Base-by-base conservation (phyloP, 345 rosid species). In the Eucalyptus leucophloia region DNA sequence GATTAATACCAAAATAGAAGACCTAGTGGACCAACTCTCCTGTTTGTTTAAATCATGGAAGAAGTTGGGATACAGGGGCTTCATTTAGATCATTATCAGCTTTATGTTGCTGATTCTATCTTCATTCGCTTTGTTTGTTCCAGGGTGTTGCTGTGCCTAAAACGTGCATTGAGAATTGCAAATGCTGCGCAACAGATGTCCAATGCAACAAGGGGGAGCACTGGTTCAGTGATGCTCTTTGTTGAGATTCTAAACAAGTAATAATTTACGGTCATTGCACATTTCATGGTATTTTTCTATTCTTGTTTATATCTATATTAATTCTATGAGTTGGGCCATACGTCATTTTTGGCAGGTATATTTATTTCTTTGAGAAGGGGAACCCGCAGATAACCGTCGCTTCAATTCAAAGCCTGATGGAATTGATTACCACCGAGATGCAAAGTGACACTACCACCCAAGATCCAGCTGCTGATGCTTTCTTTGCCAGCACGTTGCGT, bases 181-280 rank as follows among this genome's bases (percentile, higher is more conserved):
- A 96, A 97, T 91, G 97, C 98, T 88, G 98, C 98, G 89, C 99
- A 98, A 90, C 98, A 97, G 91, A 94, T 98, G 99, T 89, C 95
- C 72, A 95, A 87, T 92, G 95, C 94, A 44, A 92, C 97, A n/a
- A 93, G 97, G 85, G 98, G 97, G 89, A 94, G 94, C 94, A 91
- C 97, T 17, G 99, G 97, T 91, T 95, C 99, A 28, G 96, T 93
- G 51, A 89, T 92, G 2, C 98, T 98, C 88, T 97, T 98, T 92
- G 96, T 98, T 49, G 99, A 98, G 95, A 96, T 98, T 91, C 91
- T 98, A 91, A 98, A 97, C 95, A 98, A 98, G 99, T 97, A 96
- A 37, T 34, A 21, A 18, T 34, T 49, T 87, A 54, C 34, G 16
- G 47, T 12, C 47, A 21, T 77, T 58, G 49, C 67, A 34, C 12